These are phyloP conservation scores for Fistulinella staudtii DNA, from an alignment of 1,284 basidiomycete genomes.

Conservation along the genomic window DNA sequence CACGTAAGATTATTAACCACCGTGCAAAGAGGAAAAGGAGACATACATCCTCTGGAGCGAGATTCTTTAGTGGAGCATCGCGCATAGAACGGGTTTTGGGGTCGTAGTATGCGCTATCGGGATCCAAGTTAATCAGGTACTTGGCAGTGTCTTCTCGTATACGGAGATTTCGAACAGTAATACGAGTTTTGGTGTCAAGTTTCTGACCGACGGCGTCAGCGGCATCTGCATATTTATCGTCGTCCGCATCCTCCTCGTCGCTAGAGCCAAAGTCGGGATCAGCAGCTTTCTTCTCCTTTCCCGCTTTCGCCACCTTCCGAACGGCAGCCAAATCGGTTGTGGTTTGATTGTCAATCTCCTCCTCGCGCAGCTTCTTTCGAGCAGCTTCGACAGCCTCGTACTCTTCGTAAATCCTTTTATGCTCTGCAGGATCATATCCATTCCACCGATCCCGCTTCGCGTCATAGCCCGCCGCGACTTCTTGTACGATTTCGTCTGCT, in stretches of 20 bases:
- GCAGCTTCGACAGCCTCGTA: constrained; percentile 92
- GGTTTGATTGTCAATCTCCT: constrained; percentile 95
- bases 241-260: constrained; percentile 92
- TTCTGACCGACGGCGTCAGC: constrained; percentile 98
- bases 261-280: constrained; percentile 96
- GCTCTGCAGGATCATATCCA: constrained; percentile 89
- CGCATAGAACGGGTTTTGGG: constrained; percentile 99
- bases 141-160: constrained; percentile 99
- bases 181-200: constrained; percentile 95
- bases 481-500: constrained; percentile 86
- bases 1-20: constrained; percentile 9
- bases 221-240: constrained; percentile 96
- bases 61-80: constrained; percentile 82
- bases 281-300: constrained; percentile 56
- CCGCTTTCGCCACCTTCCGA: constrained; percentile 81
- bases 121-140: constrained; percentile 96
- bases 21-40: constrained; percentile 4
- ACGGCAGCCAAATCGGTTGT: constrained; percentile 83
- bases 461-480: constrained; percentile 81
- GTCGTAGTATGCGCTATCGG: constrained; percentile 96
- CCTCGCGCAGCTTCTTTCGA: constrained; percentile 85
- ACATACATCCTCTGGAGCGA: constrained; percentile 81
- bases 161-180: constrained; percentile 96
- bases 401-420: constrained; percentile 87
- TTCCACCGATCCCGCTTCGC: constrained; percentile 99